phyloP scores from a whole-genome alignment of 1,284 basidiomycete species.

The Naganishia albida region DNA sequence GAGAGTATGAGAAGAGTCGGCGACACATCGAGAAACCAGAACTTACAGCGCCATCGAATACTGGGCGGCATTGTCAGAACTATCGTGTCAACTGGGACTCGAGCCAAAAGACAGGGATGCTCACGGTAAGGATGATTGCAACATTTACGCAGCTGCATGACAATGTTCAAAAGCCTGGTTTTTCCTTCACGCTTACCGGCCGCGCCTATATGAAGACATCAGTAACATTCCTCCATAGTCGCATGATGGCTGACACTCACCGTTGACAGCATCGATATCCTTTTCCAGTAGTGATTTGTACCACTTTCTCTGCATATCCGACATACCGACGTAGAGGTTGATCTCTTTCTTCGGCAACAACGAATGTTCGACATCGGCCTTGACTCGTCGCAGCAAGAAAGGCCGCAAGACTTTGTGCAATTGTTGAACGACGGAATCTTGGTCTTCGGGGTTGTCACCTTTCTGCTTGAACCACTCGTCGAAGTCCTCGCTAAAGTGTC shows the following conservation, averaged over 20 bases:
- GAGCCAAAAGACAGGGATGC: slow-evolving; percentile 25
- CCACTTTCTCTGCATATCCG: slow-evolving; percentile 99
- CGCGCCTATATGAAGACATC: slow-evolving; percentile 58
- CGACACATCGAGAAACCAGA: not conserved
- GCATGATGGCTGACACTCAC: slow-evolving; percentile 51
- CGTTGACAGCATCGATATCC: slow-evolving; percentile 98
- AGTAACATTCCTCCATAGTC: not conserved
- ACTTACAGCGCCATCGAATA: slow-evolving; percentile 79
- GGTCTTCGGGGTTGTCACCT: slow-evolving; percentile 61
- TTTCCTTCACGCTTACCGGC: slow-evolving; percentile 99
- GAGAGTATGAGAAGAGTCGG: not conserved
- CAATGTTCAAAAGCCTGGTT: slow-evolving; percentile 96
- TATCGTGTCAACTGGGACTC: too few species aligned
- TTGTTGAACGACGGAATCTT: slow-evolving; percentile 90
- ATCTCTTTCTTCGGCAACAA: slow-evolving; percentile 98
- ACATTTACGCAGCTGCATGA: slow-evolving; percentile 82
- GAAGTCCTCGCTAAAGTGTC: slow-evolving; percentile 71
- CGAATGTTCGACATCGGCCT: slow-evolving; percentile 96
- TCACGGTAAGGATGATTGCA: slow-evolving; percentile 63
- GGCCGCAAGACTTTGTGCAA: slow-evolving; percentile 95
- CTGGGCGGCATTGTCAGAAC: slow-evolving; percentile 16
- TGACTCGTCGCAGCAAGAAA: slow-evolving; percentile 91
- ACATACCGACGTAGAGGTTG: slow-evolving; percentile 96
- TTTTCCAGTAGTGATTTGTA: slow-evolving; percentile 94
- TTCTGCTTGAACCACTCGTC: slow-evolving; percentile 78